Evolutionary conservation across 1,284 basidiomycete species (phyloP).

Genomic region (Trichosporon sp.): DNA sequence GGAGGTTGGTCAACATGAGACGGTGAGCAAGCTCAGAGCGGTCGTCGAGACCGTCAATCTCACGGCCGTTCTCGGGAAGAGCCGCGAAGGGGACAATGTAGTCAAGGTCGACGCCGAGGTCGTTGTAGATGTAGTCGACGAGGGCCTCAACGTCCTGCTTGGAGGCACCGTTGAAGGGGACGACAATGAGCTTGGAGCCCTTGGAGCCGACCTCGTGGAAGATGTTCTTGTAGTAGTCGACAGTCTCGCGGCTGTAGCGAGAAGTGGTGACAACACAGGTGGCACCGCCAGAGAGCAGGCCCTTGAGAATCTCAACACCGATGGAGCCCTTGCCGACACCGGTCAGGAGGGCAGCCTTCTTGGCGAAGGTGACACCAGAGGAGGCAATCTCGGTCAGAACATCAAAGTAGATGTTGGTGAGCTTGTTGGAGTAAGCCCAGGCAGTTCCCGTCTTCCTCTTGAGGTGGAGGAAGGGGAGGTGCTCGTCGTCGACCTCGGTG

Average conservation of each 20-base stretch:
- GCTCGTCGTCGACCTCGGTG: conserved; percentile 76
- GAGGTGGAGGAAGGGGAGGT: conserved; percentile 87
- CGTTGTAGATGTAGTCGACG: conserved; percentile 96
- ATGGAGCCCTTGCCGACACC: conserved; percentile 98
- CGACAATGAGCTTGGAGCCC: conserved; percentile 90
- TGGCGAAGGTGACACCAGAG: conserved; percentile 94
- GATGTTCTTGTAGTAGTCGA: conserved; percentile 97
- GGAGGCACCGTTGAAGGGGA: conserved; percentile 94
- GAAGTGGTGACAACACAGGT: conserved; percentile 97
- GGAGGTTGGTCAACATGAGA: conserved; percentile 88
- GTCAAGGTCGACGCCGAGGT: conserved; percentile 89
- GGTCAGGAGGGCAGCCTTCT: conserved; percentile 95
- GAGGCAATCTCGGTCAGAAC: conserved; percentile 96
- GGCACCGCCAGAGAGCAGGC: conserved; percentile 89
- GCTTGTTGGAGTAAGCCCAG: conserved; percentile 96
- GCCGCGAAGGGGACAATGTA: conserved; percentile 98
- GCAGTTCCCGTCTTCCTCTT: conserved; percentile 94
- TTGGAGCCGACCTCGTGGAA: conserved; percentile 93
- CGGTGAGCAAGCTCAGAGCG: conserved; percentile 96
- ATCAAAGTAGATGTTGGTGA: conserved; percentile 84
- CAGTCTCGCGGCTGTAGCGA: conserved; percentile 84
- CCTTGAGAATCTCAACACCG: conserved; percentile 94
- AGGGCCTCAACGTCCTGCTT: conserved; percentile 96
- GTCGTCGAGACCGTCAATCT: conserved; percentile 95
- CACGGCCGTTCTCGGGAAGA: conserved; percentile 94